Conservation (phyloP, 305 asterid species). For the Fraxinus floribunda region DNA sequence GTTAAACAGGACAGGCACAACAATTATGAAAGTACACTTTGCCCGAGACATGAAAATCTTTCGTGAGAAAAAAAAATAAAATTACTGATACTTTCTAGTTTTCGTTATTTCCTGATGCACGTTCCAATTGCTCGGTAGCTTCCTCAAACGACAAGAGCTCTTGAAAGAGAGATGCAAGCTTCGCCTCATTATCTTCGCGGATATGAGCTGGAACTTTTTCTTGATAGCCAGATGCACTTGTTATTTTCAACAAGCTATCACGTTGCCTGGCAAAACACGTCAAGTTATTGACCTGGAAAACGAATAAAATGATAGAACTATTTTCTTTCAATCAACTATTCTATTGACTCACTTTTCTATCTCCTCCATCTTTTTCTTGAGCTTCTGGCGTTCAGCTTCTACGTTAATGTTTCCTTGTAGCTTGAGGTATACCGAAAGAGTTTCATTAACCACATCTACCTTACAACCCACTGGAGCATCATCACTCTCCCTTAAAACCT, state of each 20-base stretch:
- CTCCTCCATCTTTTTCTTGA: constrained; percentile 76
- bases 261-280: constrained; percentile 61
- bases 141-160: constrained; percentile 60
- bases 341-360: constrained; percentile 53
- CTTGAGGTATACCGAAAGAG: constrained; percentile 62
- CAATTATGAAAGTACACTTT: not conserved
- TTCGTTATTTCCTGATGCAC: constrained; percentile 8
- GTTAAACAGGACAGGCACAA: not conserved
- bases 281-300: constrained; percentile 1
- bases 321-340: not conserved
- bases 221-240: constrained; percentile 61
- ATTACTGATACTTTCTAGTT: not conserved
- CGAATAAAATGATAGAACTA: not conserved
- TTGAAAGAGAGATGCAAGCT: constrained; percentile 54
- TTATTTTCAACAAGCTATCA: constrained; percentile 51
- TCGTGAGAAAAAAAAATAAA: not conserved
- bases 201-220: constrained; percentile 70
- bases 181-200: constrained; percentile 56
- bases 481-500: constrained; percentile 66
- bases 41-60: not conserved
- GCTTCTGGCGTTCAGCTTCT: constrained; percentile 79
- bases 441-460: constrained; percentile 66
- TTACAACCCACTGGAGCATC: constrained; percentile 71
- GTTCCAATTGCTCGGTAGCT: constrained; percentile 53
- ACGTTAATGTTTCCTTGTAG: constrained; percentile 48